Percentiles rank a stretch among this genome's conserved stretches.
Evolutionary conservation across 2,329 filamentous ascomycete species (phyloP).

Genomic region (Lecanicillium sp.): DNA sequence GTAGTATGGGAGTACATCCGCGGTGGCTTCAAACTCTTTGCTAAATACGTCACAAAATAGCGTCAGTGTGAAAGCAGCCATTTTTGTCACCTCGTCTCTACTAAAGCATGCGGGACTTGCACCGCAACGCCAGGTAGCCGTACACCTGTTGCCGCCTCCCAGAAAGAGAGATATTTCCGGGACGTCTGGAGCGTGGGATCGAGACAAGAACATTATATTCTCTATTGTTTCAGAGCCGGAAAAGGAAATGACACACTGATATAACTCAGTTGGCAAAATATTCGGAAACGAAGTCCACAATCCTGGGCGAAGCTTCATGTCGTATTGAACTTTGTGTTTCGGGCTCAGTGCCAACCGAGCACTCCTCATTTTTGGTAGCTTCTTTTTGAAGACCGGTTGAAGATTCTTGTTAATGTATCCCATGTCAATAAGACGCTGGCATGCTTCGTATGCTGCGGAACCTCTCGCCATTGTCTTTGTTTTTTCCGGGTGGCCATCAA

Average conservation of each 20-base stretch:
- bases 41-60: conserved; percentile 83
- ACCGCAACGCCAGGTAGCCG: too few relatives aligned
- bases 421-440: conserved; percentile 57
- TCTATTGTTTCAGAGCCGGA: conserved; percentile 42
- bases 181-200: too few relatives aligned
- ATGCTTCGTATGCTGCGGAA: conserved; percentile 81
- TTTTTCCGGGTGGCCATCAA: conserved; percentile 53
- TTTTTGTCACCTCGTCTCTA: too few relatives aligned
- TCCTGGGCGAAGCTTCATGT: conserved; percentile 70
- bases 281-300: conserved; percentile 53
- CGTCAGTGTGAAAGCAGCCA: conserved; percentile 61
- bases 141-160: too few relatives aligned
- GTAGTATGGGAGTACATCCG: conserved; percentile 71
- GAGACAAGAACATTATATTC: too few relatives aligned
- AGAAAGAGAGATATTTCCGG: too few relatives aligned
- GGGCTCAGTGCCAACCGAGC: conserved; percentile 73
- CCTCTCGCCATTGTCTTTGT: conserved; percentile 78
- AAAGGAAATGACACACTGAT: conserved; percentile 54
- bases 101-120: too few relatives aligned
- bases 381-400: conserved; percentile 63
- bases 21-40: conserved; percentile 65
- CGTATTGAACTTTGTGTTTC: conserved; percentile 66
- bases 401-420: conserved; percentile 67
- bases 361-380: conserved; percentile 76
- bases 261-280: conserved; percentile 43